Conservation (phyloP, 1,139 yeast species). For the Pichia sp. region DNA sequence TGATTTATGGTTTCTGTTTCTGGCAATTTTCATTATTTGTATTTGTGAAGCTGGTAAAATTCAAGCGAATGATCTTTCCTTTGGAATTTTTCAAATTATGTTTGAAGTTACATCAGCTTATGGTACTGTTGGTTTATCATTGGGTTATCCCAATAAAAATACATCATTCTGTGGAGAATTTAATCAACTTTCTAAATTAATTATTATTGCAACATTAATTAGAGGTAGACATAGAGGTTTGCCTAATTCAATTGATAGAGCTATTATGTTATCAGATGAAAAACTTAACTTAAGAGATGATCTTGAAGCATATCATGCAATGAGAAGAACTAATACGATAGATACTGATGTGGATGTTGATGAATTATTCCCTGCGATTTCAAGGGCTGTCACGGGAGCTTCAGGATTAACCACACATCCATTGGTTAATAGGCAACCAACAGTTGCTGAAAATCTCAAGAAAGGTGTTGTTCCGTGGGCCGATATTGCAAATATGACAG, state of each 20-base stretch:
- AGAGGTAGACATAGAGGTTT: slow-evolving; percentile 97
- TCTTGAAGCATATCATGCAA: slow-evolving; percentile 54
- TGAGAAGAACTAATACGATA: slow-evolving; percentile 24
- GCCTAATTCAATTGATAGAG: slow-evolving; percentile 91
- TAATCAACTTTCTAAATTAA: slow-evolving; percentile 67
- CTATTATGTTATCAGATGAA: slow-evolving; percentile 79
- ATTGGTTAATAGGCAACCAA: slow-evolving; percentile 7
- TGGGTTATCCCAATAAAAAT: slow-evolving; percentile 66
- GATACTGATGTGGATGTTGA: slow-evolving; percentile 3
- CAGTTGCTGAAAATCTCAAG: slow-evolving; percentile 11
- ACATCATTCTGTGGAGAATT: slow-evolving; percentile 74
- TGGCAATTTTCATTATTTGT: slow-evolving; percentile 81
- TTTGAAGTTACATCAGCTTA: slow-evolving; percentile 94
- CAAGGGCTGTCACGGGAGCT: slow-evolving; percentile 9
- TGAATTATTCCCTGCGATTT: slow-evolving; percentile 6
- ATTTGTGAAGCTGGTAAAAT: slow-evolving; percentile 73
- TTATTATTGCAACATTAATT: slow-evolving; percentile 82
- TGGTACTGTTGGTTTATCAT: slow-evolving; percentile 89
- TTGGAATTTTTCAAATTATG: slow-evolving; percentile 64
- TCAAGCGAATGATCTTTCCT: slow-evolving; percentile 39
- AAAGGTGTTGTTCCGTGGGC: slow-evolving; percentile 12
- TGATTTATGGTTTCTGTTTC: slow-evolving; percentile 89
- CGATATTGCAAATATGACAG: slow-evolving; percentile 4
- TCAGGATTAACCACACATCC: slow-evolving; percentile 1
- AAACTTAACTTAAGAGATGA: slow-evolving; percentile 63